Conservation (phyloP, 164 flowering plant species). For the Berberis thunbergii region DNA sequence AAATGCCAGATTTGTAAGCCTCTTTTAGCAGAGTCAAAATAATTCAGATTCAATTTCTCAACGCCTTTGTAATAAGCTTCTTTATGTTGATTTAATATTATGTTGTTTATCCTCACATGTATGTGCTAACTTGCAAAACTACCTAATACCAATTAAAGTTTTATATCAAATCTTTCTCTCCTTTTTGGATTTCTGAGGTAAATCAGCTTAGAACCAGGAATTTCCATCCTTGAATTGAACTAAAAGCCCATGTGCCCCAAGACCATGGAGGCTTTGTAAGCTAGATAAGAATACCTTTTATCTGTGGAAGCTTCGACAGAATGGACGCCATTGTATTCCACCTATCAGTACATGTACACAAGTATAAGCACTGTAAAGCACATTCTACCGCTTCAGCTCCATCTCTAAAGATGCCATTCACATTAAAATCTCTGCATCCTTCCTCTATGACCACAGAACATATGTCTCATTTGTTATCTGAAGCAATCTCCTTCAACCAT, state of each 20-base stretch:
- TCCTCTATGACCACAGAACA: conserved; percentile 73
- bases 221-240: background rate
- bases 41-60: too few relatives aligned
- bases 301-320: conserved; percentile 61
- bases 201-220: too few relatives aligned
- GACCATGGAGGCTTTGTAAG: background rate
- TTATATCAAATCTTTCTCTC: too few relatives aligned
- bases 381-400: conserved; percentile 65
- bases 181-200: too few relatives aligned
- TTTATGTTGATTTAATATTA: too few relatives aligned
- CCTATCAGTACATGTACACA: conserved; percentile 49
- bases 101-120: too few relatives aligned
- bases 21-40: too few relatives aligned
- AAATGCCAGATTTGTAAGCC: too few relatives aligned
- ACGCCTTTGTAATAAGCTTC: too few relatives aligned
- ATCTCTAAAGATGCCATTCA: conserved; percentile 43
- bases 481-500: conserved; percentile 80
- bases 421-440: conserved; percentile 45
- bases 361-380: conserved; percentile 70
- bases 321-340: conserved; percentile 82
- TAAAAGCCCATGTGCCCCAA: background rate
- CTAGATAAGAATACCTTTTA: conserved; percentile 38
- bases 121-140: too few relatives aligned
- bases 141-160: too few relatives aligned
- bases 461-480: conserved; percentile 56